These are phyloP conservation scores for Wolfiporia cocos DNA, from an alignment of 1,284 basidiomycete genomes.

Conservation along the genomic window DNA sequence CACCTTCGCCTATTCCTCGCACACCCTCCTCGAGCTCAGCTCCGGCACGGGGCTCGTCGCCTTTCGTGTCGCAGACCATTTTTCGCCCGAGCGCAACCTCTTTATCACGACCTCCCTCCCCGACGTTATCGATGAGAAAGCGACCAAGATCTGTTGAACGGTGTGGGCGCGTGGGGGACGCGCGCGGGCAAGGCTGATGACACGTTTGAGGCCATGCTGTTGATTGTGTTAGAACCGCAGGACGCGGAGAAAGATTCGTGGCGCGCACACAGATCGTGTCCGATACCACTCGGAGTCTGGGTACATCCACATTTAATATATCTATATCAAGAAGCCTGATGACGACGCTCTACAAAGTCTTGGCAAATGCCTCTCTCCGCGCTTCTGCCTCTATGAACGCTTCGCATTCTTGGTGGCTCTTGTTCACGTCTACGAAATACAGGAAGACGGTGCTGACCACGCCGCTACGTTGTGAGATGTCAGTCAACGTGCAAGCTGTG, in stretches of 20 bases:
- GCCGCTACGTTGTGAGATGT: no score
- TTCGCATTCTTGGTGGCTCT: slow-evolving; percentile 62
- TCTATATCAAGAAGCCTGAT: no score
- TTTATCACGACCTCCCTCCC: slow-evolving; percentile 67
- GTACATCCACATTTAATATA: background rate
- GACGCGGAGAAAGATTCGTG: no score
- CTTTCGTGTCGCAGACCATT: slow-evolving; percentile 35
- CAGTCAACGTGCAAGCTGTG: no score
- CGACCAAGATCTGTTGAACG: slow-evolving; percentile 52
- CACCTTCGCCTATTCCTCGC: slow-evolving; percentile 34
- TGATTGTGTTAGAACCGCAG: no score
- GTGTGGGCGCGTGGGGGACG: slow-evolving; percentile 43
- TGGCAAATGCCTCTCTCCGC: slow-evolving; percentile 39
- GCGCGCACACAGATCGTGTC: no score
- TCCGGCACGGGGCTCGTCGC: slow-evolving; percentile 67
- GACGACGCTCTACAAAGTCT: background rate
- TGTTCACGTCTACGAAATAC: slow-evolving; percentile 64
- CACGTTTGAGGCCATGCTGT: slow-evolving; percentile 60
- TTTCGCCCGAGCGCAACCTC: slow-evolving; percentile 26
- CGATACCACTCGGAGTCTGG: no score
- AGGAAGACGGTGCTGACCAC: slow-evolving; percentile 58
- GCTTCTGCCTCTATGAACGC: slow-evolving; percentile 57
- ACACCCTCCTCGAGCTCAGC: slow-evolving; percentile 62
- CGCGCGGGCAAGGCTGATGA: slow-evolving; percentile 46
- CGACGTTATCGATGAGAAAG: slow-evolving; percentile 50